phyloP scores from a whole-genome alignment of 2,329 filamentous ascomycete genomes.

The Aspergillus fumigatiaffinis region DNA sequence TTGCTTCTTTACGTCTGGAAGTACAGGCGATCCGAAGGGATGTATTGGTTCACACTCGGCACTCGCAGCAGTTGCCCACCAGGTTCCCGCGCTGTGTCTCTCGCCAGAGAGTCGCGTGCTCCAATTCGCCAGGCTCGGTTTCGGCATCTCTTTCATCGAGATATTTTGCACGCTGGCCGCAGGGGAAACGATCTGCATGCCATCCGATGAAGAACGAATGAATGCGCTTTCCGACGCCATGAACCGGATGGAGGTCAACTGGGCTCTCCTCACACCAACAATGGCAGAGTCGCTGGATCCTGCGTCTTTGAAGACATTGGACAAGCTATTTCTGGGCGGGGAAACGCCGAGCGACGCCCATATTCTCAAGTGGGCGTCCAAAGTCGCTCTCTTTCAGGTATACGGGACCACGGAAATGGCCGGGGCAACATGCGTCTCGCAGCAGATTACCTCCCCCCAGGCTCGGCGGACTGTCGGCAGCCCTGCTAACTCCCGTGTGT shows the following conservation, averaged over 20 bases:
- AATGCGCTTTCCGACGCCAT: conserved; percentile 27
- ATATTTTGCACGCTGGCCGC: conserved; percentile 1
- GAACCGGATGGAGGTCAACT: conserved; percentile 40
- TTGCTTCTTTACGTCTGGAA: conserved; percentile 44
- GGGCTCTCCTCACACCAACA: background rate
- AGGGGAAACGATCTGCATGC: conserved; percentile 43
- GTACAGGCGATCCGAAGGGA: conserved; percentile 43
- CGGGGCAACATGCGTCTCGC: background rate
- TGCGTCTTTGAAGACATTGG: background rate
- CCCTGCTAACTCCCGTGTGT: background rate
- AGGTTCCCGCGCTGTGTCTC: background rate
- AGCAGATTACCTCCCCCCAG: too few species aligned
- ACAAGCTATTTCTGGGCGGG: background rate
- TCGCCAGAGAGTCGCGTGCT: background rate
- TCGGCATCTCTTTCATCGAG: background rate
- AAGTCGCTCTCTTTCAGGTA: too few species aligned
- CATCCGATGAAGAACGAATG: conserved; percentile 38
- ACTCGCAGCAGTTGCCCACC: conserved; percentile 23
- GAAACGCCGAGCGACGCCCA: too few species aligned
- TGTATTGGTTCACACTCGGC: conserved; percentile 33
- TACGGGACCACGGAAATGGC: too few species aligned
- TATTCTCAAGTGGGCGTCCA: too few species aligned
- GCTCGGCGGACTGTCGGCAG: background rate
- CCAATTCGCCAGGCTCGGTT: background rate
- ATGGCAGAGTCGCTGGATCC: background rate